A percentile compares a stretch with the other conserved stretches of the same genome.
phyloP scores from a whole-genome alignment of 139 green algal species.

The Pleodorina starrii region DNA sequence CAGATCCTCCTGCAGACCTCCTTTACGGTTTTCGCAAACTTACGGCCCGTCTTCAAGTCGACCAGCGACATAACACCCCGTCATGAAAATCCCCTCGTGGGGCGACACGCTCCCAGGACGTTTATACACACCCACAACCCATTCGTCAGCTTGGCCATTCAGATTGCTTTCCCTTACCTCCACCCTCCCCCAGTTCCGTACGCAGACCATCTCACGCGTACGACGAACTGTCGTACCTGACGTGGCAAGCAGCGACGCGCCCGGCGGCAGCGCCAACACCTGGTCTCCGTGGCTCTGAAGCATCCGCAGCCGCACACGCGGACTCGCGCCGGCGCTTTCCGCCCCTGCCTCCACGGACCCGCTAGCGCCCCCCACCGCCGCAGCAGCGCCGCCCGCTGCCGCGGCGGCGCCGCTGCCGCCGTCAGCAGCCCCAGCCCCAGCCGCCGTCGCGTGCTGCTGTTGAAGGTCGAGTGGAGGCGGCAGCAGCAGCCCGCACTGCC shows the following conservation, averaged over 20 bases:
- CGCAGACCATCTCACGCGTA: no score
- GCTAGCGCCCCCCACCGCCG: neutral
- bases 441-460: neutral
- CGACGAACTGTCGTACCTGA: slow-evolving; percentile 61
- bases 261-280: slow-evolving; percentile 63
- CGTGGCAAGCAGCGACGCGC: slow-evolving; percentile 55
- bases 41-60: no score
- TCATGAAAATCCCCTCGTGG: no score
- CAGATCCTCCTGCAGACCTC: no score
- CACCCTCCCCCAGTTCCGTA: no score
- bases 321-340: neutral
- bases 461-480: neutral
- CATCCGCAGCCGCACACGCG: slow-evolving; percentile 38
- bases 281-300: slow-evolving; percentile 73
- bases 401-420: neutral
- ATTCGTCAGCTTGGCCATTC: no score
- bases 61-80: no score
- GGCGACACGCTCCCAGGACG: no score
- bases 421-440: neutral
- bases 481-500: neutral
- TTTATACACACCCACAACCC: no score
- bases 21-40: no score
- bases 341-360: neutral
- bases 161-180: no score
- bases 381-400: neutral